A percentile compares a stretch with the other conserved stretches of the same genome.
phyloP scores from a whole-genome alignment of 768 basidiomycete species.

The Piloderma croceum region DNA sequence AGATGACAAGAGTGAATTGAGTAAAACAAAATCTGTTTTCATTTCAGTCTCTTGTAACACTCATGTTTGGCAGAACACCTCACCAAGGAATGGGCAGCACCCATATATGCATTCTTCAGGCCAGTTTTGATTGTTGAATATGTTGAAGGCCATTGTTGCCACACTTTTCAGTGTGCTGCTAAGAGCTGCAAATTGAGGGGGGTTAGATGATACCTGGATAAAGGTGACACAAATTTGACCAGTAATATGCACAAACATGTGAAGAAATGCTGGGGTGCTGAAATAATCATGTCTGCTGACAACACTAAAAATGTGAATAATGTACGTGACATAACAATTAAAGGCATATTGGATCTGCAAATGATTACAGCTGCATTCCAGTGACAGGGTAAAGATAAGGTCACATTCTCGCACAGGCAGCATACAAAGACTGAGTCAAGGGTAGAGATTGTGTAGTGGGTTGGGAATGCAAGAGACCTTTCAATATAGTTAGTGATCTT shows the following conservation, averaged over 20 bases:
- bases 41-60: too few species aligned
- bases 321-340: too few species aligned
- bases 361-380: constrained; percentile 11
- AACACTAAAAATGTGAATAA: too few species aligned
- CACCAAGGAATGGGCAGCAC: constrained; percentile 25
- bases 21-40: too few species aligned
- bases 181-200: constrained; percentile 14
- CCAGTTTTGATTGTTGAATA: constrained; percentile 15
- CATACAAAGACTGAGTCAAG: constrained; percentile 22
- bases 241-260: constrained; percentile 27
- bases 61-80: constrained; percentile 10
- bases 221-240: constrained; percentile 23
- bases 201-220: constrained; percentile 21
- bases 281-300: too few species aligned
- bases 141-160: constrained; percentile 16
- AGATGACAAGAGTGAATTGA: too few species aligned
- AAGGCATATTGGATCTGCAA: constrained; percentile 1
- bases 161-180: constrained; percentile 25
- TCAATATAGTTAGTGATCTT: constrained; percentile 29
- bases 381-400: constrained; percentile 22
- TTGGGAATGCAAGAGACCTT: constrained; percentile 28
- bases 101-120: constrained; percentile 32
- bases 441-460: constrained; percentile 31
- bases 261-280: constrained; percentile 28
- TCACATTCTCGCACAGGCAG: constrained; percentile 25